phyloP scores from a whole-genome alignment of 1,139 yeast species.

The Saccharomyces hybrid region DNA sequence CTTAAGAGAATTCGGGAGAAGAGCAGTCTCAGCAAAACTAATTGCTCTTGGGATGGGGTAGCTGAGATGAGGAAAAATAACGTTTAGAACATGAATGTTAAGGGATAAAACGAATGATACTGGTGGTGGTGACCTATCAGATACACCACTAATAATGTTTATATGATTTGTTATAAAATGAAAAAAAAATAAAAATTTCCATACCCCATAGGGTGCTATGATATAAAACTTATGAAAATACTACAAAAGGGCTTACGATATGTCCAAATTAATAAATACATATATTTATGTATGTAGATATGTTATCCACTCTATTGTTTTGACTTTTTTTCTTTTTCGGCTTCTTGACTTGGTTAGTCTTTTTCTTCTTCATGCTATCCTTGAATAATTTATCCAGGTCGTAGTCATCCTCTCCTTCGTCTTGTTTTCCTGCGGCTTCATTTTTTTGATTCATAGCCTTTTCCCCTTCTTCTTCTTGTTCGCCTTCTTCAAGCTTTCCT shows the following conservation, averaged over 20 bases:
- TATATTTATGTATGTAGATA: neutral
- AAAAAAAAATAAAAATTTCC: neutral
- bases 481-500: constrained; percentile 11
- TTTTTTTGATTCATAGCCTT: constrained; percentile 3
- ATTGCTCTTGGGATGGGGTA: neutral
- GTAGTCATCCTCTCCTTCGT: constrained; percentile 21
- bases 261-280: no score
- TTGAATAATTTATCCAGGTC: constrained; percentile 20
- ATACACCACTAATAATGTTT: neutral
- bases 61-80: neutral
- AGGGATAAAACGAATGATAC: neutral
- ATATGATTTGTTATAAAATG: neutral
- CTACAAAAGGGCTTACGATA: neutral
- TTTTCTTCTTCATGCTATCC: constrained; percentile 15
- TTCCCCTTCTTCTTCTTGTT: constrained; percentile 3
- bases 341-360: neutral
- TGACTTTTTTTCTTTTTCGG: neutral
- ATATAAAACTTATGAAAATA: neutral
- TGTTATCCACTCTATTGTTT: neutral
- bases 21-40: neutral
- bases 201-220: neutral
- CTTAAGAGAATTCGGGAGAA: neutral
- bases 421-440: constrained; percentile 6
- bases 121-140: neutral
- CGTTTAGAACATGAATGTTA: neutral